Evolutionary conservation across 1,139 yeast species (phyloP).

Genomic region (Geotrichum restrictum): DNA sequence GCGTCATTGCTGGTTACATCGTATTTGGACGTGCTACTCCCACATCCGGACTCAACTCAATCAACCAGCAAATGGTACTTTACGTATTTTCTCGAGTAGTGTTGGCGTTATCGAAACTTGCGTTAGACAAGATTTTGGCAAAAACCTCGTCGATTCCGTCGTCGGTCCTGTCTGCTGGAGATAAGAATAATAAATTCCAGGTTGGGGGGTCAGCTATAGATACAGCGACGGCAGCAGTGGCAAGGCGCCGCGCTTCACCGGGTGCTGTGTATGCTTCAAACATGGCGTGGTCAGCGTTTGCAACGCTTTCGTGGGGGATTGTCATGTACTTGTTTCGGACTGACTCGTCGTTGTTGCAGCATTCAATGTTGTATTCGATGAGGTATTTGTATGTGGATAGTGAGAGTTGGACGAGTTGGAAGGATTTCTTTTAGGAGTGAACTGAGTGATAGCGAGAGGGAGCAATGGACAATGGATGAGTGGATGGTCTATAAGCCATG

Average conservation of each 20-base stretch:
- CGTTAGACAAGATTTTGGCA: constrained; percentile 16
- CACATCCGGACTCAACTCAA: constrained; percentile 32
- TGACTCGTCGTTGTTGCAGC: constrained; percentile 62
- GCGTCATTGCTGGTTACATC: constrained; percentile 59
- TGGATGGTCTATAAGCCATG: neutral
- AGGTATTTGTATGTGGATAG: constrained; percentile 61
- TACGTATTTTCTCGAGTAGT: constrained; percentile 59
- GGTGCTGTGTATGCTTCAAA: constrained; percentile 24
- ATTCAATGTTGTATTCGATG: constrained; percentile 67
- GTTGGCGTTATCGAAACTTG: constrained; percentile 51
- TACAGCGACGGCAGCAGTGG: neutral
- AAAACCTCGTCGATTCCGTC: neutral
- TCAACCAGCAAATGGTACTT: constrained; percentile 54
- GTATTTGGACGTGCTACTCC: constrained; percentile 56
- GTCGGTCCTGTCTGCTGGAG: neutral
- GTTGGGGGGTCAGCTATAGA: neutral
- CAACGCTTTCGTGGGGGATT: constrained; percentile 70
- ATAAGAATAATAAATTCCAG: constrained; percentile 2
- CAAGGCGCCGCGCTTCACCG: neutral
- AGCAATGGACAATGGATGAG: neutral
- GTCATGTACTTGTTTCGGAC: constrained; percentile 68
- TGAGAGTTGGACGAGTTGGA: constrained; percentile 37
- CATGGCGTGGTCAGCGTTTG: constrained; percentile 59
- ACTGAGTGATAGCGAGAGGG: neutral
- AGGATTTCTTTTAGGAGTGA: constrained; percentile 28